These are phyloP conservation scores for Paecilomyces sp. DNA, from an alignment of 2,329 filamentous ascomycete genomes.

Conservation along the genomic window DNA sequence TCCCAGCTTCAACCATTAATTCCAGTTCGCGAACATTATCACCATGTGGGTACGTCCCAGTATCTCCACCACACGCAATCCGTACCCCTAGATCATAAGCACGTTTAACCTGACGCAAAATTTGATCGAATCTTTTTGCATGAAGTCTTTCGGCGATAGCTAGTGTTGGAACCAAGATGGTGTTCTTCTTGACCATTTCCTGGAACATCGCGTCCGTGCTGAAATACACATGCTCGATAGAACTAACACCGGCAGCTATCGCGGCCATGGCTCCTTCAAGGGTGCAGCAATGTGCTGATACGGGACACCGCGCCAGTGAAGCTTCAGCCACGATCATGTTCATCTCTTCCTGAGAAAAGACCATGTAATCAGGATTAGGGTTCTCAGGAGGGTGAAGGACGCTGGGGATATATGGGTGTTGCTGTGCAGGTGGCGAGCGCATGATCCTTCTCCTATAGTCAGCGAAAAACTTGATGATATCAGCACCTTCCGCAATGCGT, in stretches of 20 bases:
- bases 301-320: slow-evolving; percentile 31
- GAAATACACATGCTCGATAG: slow-evolving; percentile 40
- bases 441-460: slow-evolving; percentile 42
- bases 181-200: slow-evolving; percentile 38
- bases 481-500: slow-evolving; percentile 42
- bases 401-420: slow-evolving; percentile 14
- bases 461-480: slow-evolving; percentile 47
- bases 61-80: slow-evolving; percentile 48
- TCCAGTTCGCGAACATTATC: slow-evolving; percentile 48
- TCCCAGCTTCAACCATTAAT: slow-evolving; percentile 44
- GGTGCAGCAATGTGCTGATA: slow-evolving; percentile 39
- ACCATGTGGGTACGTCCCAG: slow-evolving; percentile 48
- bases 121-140: slow-evolving; percentile 16
- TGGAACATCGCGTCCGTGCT: slow-evolving; percentile 35
- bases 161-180: slow-evolving; percentile 49
- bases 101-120: slow-evolving; percentile 35
- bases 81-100: slow-evolving; percentile 43
- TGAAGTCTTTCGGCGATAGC: slow-evolving; percentile 35
- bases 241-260: slow-evolving; percentile 40
- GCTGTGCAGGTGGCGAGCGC: slow-evolving; percentile 32
- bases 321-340: slow-evolving; percentile 44
- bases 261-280: slow-evolving; percentile 40
- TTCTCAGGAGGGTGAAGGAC: slow-evolving; percentile 31
- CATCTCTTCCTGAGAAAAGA: slow-evolving; percentile 46
- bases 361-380: slow-evolving; percentile 35